phyloP scores from a whole-genome alignment of 176 grass and related monocot genomes.

The Zea mays region DNA sequence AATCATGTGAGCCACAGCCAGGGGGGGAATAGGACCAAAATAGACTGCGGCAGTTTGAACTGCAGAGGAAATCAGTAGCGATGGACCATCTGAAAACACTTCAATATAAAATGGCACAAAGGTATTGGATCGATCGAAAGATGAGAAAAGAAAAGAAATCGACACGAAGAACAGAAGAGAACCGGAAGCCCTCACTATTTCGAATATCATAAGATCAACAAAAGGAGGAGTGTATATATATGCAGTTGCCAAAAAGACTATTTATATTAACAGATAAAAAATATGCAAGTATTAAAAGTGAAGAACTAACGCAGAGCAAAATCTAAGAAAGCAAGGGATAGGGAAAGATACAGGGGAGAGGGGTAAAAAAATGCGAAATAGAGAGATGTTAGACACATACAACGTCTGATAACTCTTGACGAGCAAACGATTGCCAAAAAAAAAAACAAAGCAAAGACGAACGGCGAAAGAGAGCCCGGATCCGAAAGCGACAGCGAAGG shows the following conservation, averaged over 20 bases:
- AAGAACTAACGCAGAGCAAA: neutral
- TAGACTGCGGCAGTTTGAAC: constrained; percentile 49
- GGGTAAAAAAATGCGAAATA: neutral
- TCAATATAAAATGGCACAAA: neutral
- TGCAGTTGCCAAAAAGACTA: neutral
- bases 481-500: neutral
- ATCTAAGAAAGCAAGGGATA: neutral
- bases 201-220: neutral
- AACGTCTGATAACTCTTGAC: neutral
- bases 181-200: neutral
- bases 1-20: constrained; percentile 7
- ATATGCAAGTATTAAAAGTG: neutral
- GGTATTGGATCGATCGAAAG: neutral
- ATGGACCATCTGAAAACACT: constrained; percentile 36
- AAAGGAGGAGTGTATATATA: neutral
- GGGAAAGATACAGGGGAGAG: neutral
- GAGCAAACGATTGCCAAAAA: neutral
- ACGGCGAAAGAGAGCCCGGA: neutral
- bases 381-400: neutral
- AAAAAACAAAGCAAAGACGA: neutral
- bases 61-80: constrained; percentile 43
- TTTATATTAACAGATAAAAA: neutral
- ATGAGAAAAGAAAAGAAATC: neutral
- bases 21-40: constrained; percentile 34
- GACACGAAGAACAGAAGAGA: constrained; percentile 4